Conservation (phyloP, 2,329 filamentous ascomycete genomes). For the Phialophora tarda region DNA sequence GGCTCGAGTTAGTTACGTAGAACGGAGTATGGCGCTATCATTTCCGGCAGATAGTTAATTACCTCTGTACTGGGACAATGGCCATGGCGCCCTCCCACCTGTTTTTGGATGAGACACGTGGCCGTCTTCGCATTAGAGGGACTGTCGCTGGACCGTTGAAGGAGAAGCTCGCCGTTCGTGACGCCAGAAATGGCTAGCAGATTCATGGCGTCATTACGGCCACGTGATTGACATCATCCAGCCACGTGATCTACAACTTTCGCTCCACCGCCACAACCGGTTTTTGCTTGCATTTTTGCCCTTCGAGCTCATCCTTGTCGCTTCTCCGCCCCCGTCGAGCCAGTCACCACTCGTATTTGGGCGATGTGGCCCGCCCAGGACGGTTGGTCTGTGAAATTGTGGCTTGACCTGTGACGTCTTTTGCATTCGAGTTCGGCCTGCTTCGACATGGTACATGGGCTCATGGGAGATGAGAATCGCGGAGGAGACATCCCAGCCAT, state of each 20-base stretch:
- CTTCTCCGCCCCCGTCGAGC: not conserved
- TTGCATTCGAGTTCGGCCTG: not conserved
- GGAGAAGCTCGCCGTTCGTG: not conserved
- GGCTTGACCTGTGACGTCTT: conserved; percentile 30
- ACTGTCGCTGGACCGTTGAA: no score
- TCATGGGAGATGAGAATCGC: conserved; percentile 15
- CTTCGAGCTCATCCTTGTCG: conserved; percentile 12
- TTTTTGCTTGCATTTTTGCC: conserved; percentile 20
- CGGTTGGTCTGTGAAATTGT: conserved; percentile 10
- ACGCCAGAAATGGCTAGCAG: not conserved
- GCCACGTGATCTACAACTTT: no score
- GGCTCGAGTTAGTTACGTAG: no score
- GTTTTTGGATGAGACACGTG: not conserved
- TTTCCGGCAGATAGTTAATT: no score
- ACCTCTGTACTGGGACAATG: no score
- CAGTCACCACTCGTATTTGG: conserved; percentile 2
- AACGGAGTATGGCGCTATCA: no score
- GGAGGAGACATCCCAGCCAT: conserved; percentile 1
- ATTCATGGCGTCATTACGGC: not conserved
- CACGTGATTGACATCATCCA: conserved; percentile 23
- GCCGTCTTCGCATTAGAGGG: not conserved
- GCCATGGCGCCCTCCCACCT: no score
- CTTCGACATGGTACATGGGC: conserved; percentile 27
- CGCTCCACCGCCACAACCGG: conserved; percentile 30
- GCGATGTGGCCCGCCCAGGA: not conserved